phyloP scores from a whole-genome alignment of 257 asterid species.

The Solanum appendiculatum region DNA sequence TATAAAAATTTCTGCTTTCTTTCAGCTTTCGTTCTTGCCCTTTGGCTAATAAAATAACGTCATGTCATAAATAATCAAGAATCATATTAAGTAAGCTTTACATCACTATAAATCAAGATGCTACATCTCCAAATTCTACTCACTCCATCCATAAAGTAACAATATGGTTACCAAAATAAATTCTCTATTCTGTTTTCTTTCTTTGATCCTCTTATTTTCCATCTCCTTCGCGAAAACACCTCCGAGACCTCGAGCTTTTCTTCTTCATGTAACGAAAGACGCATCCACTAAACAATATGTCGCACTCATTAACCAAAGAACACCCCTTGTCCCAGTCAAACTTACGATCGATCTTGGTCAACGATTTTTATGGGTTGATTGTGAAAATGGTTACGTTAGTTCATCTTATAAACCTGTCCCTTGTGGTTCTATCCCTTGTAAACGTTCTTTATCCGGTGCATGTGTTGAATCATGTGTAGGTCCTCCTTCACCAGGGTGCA shows the following conservation, averaged over 20 bases:
- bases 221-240: not conserved
- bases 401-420: constrained; percentile 5
- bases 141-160: not conserved
- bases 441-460: not conserved
- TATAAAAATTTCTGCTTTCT: not conserved
- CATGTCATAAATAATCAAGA: not conserved
- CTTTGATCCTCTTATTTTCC: not conserved
- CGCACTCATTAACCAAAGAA: constrained; percentile 24
- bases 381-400: constrained; percentile 16
- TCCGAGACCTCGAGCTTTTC: constrained; percentile 4
- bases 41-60: not conserved
- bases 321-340: constrained; percentile 25
- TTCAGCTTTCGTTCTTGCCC: not conserved
- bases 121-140: not conserved
- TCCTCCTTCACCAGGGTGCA: not conserved
- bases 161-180: not conserved
- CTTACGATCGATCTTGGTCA: constrained; percentile 34
- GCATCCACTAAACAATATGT: constrained; percentile 27
- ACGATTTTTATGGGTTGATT: constrained; percentile 33
- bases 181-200: not conserved
- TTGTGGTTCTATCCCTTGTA: constrained; percentile 7
- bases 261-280: constrained; percentile 26
- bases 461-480: not conserved
- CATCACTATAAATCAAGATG: not conserved
- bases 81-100: not conserved